phyloP scores from a whole-genome alignment of 2,329 filamentous ascomycete genomes.

The Chaetomiaceae sp. region DNA sequence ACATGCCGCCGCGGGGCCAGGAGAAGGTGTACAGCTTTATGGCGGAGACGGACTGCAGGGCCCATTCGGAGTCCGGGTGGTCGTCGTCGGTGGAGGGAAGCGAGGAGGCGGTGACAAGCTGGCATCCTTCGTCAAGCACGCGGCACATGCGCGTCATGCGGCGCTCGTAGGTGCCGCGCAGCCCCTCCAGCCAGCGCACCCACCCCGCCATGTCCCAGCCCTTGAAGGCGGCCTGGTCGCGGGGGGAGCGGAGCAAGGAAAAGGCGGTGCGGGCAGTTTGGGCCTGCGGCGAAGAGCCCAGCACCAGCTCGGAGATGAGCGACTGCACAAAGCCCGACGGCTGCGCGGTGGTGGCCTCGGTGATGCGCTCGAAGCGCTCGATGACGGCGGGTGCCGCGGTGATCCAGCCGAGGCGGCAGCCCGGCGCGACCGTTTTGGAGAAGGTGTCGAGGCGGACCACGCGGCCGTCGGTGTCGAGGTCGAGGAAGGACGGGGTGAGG shows the following conservation, averaged over 20 bases:
- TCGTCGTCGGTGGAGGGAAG: slow-evolving; percentile 29
- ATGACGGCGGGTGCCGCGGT: slow-evolving; percentile 74
- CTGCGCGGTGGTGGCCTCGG: slow-evolving; percentile 72
- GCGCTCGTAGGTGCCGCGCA: slow-evolving; percentile 76
- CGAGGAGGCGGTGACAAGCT: slow-evolving; percentile 57
- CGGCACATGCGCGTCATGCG: slow-evolving; percentile 77
- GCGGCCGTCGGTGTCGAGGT: slow-evolving; percentile 75
- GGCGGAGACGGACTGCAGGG: slow-evolving; percentile 55
- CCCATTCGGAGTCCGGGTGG: slow-evolving; percentile 5
- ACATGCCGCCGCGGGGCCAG: slow-evolving; percentile 87
- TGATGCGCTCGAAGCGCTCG: slow-evolving; percentile 63
- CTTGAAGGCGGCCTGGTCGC: slow-evolving; percentile 41
- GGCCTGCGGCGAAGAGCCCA: background rate
- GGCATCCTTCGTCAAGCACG: slow-evolving; percentile 62
- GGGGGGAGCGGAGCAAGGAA: slow-evolving; percentile 34
- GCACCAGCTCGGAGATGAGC: slow-evolving; percentile 36
- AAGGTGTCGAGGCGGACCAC: slow-evolving; percentile 90
- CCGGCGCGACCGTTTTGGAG: slow-evolving; percentile 86
- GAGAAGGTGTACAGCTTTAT: slow-evolving; percentile 72
- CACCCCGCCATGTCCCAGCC: slow-evolving; percentile 80
- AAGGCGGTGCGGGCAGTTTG: slow-evolving; percentile 6
- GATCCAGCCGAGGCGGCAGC: slow-evolving; percentile 85
- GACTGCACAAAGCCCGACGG: slow-evolving; percentile 86
- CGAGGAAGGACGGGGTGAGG: slow-evolving; percentile 75
- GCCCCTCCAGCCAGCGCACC: slow-evolving; percentile 84